Percentiles rank a stretch among this genome's conserved stretches.
phyloP scores from a whole-genome alignment of 2,329 filamentous ascomycete species.

The Paecilomyces dactylethromorphus region DNA sequence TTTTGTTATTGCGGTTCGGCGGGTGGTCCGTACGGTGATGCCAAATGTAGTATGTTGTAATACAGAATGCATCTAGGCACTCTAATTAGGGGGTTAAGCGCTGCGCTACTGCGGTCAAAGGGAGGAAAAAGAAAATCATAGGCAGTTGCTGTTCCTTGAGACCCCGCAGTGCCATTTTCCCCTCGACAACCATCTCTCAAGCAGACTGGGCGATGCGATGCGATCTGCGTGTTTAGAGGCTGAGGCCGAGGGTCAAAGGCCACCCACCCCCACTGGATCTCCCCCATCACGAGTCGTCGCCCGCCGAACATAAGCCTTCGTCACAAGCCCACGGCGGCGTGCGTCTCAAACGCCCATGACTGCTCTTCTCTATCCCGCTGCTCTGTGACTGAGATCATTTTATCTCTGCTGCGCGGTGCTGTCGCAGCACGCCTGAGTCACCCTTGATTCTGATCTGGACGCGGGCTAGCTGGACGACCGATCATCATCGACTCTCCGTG shows the following conservation, averaged over 20 bases:
- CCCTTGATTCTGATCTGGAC: background rate
- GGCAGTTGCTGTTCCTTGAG: background rate
- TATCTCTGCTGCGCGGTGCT: background rate
- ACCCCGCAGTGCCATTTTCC: background rate
- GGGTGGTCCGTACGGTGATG: background rate
- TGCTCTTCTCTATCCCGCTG: background rate
- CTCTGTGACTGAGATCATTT: background rate
- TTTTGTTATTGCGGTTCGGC: background rate
- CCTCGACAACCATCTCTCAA: background rate
- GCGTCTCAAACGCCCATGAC: background rate
- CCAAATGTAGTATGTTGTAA: too few species aligned
- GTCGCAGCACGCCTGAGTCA: background rate
- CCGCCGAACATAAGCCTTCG: background rate
- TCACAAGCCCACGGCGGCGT: background rate
- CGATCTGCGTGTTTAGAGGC: background rate
- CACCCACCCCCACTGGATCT: background rate
- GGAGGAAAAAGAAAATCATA: background rate
- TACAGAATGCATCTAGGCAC: background rate
- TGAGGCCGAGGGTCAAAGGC: background rate
- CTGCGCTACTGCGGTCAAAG: background rate
- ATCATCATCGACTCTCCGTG: conserved; percentile 1
- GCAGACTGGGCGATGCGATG: background rate
- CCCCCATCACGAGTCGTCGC: background rate
- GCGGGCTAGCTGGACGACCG: conserved; percentile 18
- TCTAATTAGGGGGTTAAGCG: background rate